Percentiles rank a stretch among this genome's conserved stretches.
These are phyloP conservation scores for Boletus sp. DNA, from an alignment of 1,284 basidiomycete species.

Conservation along the genomic window DNA sequence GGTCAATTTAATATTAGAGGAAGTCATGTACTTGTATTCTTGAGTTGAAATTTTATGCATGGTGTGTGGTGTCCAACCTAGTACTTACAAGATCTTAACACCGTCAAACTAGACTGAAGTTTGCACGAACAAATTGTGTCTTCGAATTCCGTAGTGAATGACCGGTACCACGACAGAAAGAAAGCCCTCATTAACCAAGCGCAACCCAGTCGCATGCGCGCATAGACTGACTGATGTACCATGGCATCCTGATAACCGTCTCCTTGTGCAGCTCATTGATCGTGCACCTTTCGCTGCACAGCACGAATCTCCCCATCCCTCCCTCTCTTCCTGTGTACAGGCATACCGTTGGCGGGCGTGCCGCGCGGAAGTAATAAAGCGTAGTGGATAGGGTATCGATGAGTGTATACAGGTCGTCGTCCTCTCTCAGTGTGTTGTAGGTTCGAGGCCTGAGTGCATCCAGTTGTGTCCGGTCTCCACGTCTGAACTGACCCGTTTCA, in stretches of 20 bases:
- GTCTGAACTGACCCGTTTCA: constrained; percentile 13
- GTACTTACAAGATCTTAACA: too few species aligned
- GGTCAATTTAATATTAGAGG: too few species aligned
- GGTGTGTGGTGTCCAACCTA: too few species aligned
- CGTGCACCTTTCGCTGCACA: constrained; percentile 23
- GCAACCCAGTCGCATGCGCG: constrained; percentile 24
- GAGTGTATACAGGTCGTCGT: constrained; percentile 23
- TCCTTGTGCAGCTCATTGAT: constrained; percentile 25
- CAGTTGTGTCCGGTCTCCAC: constrained; percentile 17
- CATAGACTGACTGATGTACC: constrained; percentile 19
- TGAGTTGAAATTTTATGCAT: too few species aligned
- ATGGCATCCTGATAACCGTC: constrained; percentile 25
- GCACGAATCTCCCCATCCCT: constrained; percentile 24
- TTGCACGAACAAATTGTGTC: too few species aligned
- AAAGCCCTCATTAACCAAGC: constrained; percentile 3
- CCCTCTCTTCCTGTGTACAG: constrained; percentile 24
- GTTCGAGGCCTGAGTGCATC: background rate
- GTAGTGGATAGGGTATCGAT: constrained; percentile 26
- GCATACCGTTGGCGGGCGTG: constrained; percentile 26
- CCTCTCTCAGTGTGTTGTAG: background rate
- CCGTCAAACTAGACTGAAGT: too few species aligned
- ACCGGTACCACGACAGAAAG: too few species aligned
- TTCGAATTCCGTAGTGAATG: too few species aligned
- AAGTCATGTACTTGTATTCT: too few species aligned
- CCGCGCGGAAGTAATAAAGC: constrained; percentile 27